Conservation (phyloP, 306 rosid genomes). For the Spatholobus suberectus region DNA sequence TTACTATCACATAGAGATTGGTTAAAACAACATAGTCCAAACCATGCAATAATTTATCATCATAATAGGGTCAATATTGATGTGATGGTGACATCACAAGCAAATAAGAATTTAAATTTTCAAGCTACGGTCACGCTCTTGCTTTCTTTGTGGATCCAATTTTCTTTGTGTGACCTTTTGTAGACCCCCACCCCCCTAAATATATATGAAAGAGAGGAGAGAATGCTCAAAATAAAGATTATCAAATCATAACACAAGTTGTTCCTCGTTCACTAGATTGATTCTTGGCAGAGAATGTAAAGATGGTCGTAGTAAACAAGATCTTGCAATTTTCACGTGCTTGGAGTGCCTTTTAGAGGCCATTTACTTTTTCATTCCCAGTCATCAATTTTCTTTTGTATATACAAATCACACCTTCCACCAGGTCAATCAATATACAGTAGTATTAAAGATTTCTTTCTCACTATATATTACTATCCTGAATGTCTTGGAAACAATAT, state of each 20-base stretch:
- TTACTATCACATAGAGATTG: no score
- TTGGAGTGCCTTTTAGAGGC: slow-evolving; percentile 18
- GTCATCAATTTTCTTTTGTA: neutral
- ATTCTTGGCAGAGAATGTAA: slow-evolving; percentile 28
- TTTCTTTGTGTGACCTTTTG: no score
- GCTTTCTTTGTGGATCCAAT: no score
- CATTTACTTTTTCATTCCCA: neutral
- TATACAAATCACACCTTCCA: slow-evolving; percentile 16
- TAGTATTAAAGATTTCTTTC: neutral
- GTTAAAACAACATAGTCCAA: no score
- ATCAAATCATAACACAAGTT: neutral
- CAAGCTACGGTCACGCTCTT: no score
- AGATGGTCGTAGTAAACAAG: slow-evolving; percentile 24
- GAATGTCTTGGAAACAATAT: neutral
- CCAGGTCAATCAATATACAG: neutral
- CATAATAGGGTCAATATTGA: no score
- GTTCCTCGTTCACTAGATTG: neutral
- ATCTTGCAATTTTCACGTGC: slow-evolving; percentile 8
- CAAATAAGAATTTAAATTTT: no score
- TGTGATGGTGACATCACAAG: no score
- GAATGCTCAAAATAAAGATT: neutral
- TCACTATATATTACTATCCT: slow-evolving; percentile 5
- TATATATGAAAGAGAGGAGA: no score
- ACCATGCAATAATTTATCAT: no score
- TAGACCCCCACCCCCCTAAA: no score